phyloP scores from a whole-genome alignment of 2,329 filamentous ascomycete genomes.

The Penicillium sp. region DNA sequence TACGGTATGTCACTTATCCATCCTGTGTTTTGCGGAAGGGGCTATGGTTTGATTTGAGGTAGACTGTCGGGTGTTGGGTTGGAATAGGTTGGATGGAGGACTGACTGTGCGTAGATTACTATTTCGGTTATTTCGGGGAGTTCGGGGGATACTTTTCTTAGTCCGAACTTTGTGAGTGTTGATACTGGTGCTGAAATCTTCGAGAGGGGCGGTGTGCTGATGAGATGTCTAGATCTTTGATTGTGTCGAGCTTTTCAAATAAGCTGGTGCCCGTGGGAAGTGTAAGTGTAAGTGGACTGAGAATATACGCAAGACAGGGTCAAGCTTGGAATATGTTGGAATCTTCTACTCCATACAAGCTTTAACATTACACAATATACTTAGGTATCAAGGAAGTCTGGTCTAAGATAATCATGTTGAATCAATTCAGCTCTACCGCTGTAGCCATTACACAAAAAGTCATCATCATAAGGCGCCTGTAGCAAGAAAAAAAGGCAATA shows the following conservation, averaged over 20 bases:
- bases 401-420: neutral
- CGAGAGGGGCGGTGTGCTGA: too few relatives aligned
- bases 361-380: neutral
- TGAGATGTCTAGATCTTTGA: slow-evolving; percentile 29
- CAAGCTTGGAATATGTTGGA: too few relatives aligned
- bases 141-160: slow-evolving; percentile 57
- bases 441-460: neutral
- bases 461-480: neutral
- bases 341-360: too few relatives aligned
- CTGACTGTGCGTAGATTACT: slow-evolving; percentile 45
- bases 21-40: too few relatives aligned
- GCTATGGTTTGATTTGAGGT: too few relatives aligned
- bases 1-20: slow-evolving; percentile 40
- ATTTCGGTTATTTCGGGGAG: slow-evolving; percentile 63
- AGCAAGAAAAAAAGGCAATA: neutral
- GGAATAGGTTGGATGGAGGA: too few relatives aligned
- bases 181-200: neutral
- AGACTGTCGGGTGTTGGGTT: too few relatives aligned
- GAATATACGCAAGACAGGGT: too few relatives aligned
- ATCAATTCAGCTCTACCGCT: slow-evolving; percentile 4
- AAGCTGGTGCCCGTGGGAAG: neutral
- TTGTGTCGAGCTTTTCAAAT: slow-evolving; percentile 36
- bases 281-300: too few relatives aligned
- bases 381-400: neutral
- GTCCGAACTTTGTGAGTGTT: slow-evolving; percentile 54